These are phyloP conservation scores for Citrus mangshanensis DNA, from an alignment of 345 rosid species.

Conservation along the genomic window DNA sequence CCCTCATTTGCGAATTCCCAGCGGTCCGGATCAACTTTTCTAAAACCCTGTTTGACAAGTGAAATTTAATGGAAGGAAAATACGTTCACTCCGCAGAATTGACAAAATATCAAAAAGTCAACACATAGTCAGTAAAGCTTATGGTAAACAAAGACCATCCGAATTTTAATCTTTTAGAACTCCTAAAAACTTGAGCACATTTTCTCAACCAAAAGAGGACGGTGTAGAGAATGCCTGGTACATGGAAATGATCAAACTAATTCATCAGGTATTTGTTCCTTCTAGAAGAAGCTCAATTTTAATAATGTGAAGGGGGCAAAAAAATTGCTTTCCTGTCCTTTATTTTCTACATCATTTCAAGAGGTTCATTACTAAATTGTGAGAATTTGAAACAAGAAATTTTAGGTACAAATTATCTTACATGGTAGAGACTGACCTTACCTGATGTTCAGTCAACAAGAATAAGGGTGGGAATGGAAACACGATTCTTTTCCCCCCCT, in stretches of 20 bases:
- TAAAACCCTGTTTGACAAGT: constrained; percentile 67
- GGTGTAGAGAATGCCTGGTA: neutral
- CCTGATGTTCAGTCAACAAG: too few relatives aligned
- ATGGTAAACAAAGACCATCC: neutral
- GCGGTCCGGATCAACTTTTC: constrained; percentile 95
- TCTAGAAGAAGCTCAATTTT: neutral
- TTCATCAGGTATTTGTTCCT: neutral
- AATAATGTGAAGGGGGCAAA: neutral
- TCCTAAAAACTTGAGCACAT: neutral
- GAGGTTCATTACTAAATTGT: neutral
- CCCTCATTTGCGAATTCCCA: constrained; percentile 99
- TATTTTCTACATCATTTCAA: neutral
- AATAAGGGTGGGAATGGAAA: too few relatives aligned
- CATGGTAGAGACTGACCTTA: too few relatives aligned
- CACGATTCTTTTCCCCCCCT: too few relatives aligned
- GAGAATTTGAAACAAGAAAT: too few relatives aligned
- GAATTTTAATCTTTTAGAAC: neutral
- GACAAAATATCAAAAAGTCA: neutral
- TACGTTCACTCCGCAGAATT: neutral
- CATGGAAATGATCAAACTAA: neutral
- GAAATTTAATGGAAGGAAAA: neutral
- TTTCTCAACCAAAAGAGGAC: neutral
- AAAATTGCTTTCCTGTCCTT: neutral
- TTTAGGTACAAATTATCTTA: too few relatives aligned
- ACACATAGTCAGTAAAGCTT: neutral